phyloP scores from a whole-genome alignment of 2,329 filamentous ascomycete species.

The Trichoderma pleuroti region DNA sequence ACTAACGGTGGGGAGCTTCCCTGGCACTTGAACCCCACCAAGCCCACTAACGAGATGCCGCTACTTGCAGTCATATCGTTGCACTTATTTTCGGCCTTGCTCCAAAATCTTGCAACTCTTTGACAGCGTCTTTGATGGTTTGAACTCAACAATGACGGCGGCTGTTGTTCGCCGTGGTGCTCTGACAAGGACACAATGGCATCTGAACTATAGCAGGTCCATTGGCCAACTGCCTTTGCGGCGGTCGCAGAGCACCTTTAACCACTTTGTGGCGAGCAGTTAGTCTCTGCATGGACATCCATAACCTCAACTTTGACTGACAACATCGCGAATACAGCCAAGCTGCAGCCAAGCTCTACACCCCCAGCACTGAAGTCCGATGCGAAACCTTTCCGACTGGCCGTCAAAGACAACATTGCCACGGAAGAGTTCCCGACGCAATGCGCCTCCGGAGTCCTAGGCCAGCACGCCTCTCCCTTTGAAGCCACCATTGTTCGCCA shows the following conservation, averaged over 20 bases:
- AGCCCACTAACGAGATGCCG: background rate
- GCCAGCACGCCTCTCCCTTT: constrained; percentile 70
- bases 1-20: constrained; percentile 14
- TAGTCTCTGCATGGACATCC: constrained; percentile 12
- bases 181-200: background rate
- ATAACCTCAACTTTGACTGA: background rate
- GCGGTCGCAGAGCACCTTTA: constrained; percentile 32
- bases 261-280: constrained; percentile 37
- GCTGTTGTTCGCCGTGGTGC: constrained; percentile 28
- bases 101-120: background rate
- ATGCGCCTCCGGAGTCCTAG: constrained; percentile 74
- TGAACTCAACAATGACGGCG: constrained; percentile 31
- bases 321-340: constrained; percentile 15
- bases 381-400: constrained; percentile 44
- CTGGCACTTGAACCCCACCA: constrained; percentile 12
- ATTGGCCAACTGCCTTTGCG: constrained; percentile 23
- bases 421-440: constrained; percentile 67
- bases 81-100: background rate
- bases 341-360: constrained; percentile 12
- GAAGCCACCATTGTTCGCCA: constrained; percentile 75
- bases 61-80: background rate
- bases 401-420: constrained; percentile 76
- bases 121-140: constrained; percentile 24
- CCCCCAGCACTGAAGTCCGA: constrained; percentile 23
- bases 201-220: background rate